Conservation (phyloP, 1,284 basidiomycete genomes). For the Polyporus tsugae region DNA sequence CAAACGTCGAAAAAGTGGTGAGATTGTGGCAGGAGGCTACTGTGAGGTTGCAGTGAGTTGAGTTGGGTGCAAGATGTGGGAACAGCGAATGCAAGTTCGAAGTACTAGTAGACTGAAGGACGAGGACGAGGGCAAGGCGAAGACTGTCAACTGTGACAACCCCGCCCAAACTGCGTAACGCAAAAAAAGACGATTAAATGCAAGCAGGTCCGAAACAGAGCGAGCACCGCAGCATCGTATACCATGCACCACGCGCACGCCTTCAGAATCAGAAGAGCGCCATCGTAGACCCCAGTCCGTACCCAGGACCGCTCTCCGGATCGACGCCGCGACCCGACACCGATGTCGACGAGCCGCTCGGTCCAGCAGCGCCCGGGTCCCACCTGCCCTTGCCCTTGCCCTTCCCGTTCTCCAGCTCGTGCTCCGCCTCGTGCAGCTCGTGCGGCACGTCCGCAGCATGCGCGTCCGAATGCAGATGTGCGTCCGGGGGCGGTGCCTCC, state of each 20-base stretch:
- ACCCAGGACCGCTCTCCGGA: conserved; percentile 26
- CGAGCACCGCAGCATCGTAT: not conserved
- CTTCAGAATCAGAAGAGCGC: conserved; percentile 27
- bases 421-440: conserved; percentile 21
- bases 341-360: conserved; percentile 13
- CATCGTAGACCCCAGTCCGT: conserved; percentile 29
- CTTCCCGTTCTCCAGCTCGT: conserved; percentile 65
- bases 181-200: conserved; percentile 27
- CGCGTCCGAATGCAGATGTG: conserved; percentile 10
- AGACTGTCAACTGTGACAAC: not conserved
- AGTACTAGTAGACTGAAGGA: not conserved
- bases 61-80: not conserved
- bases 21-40: not conserved
- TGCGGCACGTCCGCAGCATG: conserved; percentile 26
- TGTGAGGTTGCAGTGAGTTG: conserved; percentile 2
- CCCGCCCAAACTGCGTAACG: conserved; percentile 1
- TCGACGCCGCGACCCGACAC: conserved; percentile 6
- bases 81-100: not conserved
- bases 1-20: not conserved
- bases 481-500: conserved; percentile 64
- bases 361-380: conserved; percentile 42
- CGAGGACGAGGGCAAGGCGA: not conserved
- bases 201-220: conserved; percentile 26
- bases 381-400: conserved; percentile 68
- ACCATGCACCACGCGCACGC: not conserved